Base-by-base conservation (phyloP, 2,329 filamentous ascomycete genomes). In the Stagonosporopsis vannaccii region DNA sequence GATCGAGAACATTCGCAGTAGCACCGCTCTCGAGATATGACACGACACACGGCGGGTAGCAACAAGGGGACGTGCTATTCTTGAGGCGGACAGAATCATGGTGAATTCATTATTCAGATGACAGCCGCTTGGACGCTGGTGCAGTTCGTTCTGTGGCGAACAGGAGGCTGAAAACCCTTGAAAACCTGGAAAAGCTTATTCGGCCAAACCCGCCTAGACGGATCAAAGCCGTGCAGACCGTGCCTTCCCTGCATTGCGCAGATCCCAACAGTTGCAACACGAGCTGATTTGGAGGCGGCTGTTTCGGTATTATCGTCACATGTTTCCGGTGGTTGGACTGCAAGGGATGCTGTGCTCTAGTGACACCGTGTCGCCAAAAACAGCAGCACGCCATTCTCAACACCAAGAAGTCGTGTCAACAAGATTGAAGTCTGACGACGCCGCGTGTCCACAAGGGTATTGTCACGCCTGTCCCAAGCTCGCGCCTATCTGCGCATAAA, bases 91-190 rank as follows among this genome's bases (percentile, higher is more conserved):
- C 44, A 56, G 35, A 50, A 40, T 50, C 8, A 22, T 48, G 39
- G 51, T 46, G 32, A 32, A n/a, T 30, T 41, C 20, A 59, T 51
- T 59, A 36, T 37, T 56, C 54, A 57, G 49, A 48, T 41, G 51
- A 59, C 54, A 49, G 54, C 45, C 22, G 46, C 42, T 28, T 59
- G 36, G 37, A 48, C 40, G 13, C 22, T 19, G 52, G 52, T 13
- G 65, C 60, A 56, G 58, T 65, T 58, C 45, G 43, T 47, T 42
- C 55, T 56, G 61, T 67, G 65, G 66, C 66, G 58, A 58, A 60
- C 51, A 43, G 47, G 67, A 63, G 67, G 67, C 67, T 68, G 62
- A 69, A 65, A 62, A 65, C 53, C 60, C 60, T 46, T 60, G 30
- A 51, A 42, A 54, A 35, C 51, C 58, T 51, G 42, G 49, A 56